Evolutionary conservation across 2,329 filamentous ascomycete species (phyloP).

Genomic region (Aspergillus sp.): DNA sequence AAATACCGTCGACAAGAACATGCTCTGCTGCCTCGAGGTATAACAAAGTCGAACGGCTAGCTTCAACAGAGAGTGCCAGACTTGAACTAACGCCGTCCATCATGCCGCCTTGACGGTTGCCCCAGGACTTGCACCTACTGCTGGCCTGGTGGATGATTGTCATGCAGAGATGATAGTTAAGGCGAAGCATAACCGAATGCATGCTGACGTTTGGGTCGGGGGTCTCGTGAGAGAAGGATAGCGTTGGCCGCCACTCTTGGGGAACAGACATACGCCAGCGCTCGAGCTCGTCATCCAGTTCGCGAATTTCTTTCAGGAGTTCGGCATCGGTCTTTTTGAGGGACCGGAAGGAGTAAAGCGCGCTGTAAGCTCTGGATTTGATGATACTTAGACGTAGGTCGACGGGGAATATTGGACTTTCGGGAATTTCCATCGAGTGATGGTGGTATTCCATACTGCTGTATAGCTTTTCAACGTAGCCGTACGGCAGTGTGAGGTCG

Average conservation of each 20-base stretch:
- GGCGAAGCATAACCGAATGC: constrained; percentile 49
- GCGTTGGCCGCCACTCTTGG: constrained; percentile 45
- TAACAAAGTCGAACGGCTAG: constrained; percentile 55
- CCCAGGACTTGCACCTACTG: constrained; percentile 50
- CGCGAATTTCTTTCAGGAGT: constrained; percentile 54
- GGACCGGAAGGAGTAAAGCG: constrained; percentile 52
- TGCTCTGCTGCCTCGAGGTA: constrained; percentile 48
- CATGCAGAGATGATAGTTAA: constrained; percentile 59
- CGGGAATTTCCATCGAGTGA: constrained; percentile 18
- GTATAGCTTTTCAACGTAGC: constrained; percentile 36
- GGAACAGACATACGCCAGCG: constrained; percentile 54
- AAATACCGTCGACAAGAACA: constrained; percentile 48
- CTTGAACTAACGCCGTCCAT: constrained; percentile 54
- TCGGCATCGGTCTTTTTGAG: constrained; percentile 55
- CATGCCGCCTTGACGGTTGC: constrained; percentile 31
- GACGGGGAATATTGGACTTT: constrained; percentile 42
- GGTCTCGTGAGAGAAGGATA: constrained; percentile 44
- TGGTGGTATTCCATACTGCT: constrained; percentile 22
- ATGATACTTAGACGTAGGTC: constrained; percentile 53
- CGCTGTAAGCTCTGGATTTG: constrained; percentile 51
- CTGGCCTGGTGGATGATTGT: constrained; percentile 57
- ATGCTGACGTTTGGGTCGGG: constrained; percentile 43
- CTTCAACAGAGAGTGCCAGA: constrained; percentile 54
- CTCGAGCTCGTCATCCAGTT: constrained; percentile 59
- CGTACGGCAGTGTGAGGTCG: constrained; percentile 51